phyloP scores from a whole-genome alignment of 345 rosid genomes.

The Kernera saxatilis region DNA sequence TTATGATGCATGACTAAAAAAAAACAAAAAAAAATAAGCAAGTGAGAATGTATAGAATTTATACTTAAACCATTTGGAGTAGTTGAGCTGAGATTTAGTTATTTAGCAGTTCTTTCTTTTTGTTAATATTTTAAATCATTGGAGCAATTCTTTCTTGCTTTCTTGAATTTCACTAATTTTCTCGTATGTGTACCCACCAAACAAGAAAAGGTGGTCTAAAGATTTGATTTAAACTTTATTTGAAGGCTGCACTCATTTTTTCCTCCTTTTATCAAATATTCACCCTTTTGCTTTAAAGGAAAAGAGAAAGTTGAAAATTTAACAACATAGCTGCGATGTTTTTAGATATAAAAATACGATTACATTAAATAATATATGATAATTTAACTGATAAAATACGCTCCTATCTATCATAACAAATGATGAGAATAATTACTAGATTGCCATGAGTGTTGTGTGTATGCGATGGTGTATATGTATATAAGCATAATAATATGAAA shows the following conservation, averaged over 20 bases:
- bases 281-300: constrained; percentile 27
- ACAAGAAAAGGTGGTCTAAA: constrained; percentile 30
- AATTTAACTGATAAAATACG: constrained; percentile 4
- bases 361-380: constrained; percentile 6
- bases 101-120: not conserved
- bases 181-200: constrained; percentile 34
- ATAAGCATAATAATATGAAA: constrained; percentile 2
- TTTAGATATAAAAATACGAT: not conserved
- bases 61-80: constrained; percentile 16
- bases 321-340: not conserved
- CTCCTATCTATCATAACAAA: constrained; percentile 29
- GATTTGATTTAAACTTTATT: constrained; percentile 26
- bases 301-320: constrained; percentile 21
- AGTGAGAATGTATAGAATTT: not conserved
- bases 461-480: constrained; percentile 13
- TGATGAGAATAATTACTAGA: constrained; percentile 14
- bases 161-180: constrained; percentile 22
- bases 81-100: not conserved
- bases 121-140: not conserved
- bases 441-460: not conserved
- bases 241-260: constrained; percentile 27
- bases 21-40: not conserved
- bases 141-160: constrained; percentile 12
- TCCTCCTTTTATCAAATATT: constrained; percentile 12
- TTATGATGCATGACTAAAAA: not conserved